These are phyloP conservation scores for Phytopythium boreale DNA, from an alignment of 352 stramenopile species.

Conservation along the genomic window DNA sequence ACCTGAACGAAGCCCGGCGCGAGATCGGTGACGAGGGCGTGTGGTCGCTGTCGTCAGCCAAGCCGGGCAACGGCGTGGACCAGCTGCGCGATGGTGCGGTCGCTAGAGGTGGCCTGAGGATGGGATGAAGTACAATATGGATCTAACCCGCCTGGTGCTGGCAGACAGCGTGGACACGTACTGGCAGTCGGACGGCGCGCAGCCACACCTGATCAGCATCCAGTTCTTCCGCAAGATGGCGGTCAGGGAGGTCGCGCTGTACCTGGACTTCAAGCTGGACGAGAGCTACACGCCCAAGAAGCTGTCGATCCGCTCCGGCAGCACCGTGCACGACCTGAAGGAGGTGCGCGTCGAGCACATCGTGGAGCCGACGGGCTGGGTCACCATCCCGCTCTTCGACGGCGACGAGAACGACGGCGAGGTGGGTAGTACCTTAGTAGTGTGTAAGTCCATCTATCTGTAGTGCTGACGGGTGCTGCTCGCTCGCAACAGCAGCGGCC, in stretches of 20 bases:
- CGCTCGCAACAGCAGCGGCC: conserved; percentile 23
- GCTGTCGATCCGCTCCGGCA: conserved; percentile 90
- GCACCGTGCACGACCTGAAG: conserved; percentile 95
- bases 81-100: conserved; percentile 91
- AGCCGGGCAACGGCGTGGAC: conserved; percentile 97
- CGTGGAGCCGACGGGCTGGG: conserved; percentile 93
- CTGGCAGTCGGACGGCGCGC: conserved; percentile 94
- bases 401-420: conserved; percentile 33
- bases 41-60: conserved; percentile 96
- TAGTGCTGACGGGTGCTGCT: background rate
- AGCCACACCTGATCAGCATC: conserved; percentile 97
- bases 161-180: conserved; percentile 95
- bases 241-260: conserved; percentile 94
- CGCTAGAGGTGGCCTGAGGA: background rate
- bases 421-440: conserved; percentile 2
- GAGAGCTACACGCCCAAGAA: conserved; percentile 98
- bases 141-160: background rate
- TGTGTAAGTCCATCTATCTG: background rate
- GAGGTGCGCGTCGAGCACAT: conserved; percentile 92
- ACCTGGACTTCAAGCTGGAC: conserved; percentile 97
- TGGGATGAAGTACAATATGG: background rate
- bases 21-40: conserved; percentile 88
- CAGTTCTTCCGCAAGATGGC: conserved; percentile 95
- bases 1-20: conserved; percentile 24
- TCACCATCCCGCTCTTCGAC: conserved; percentile 84